Evolutionary conservation across 257 asterid species (phyloP), one percentile per base, ranked within the genome.

Genomic region (Cinchona pubescens): DNA sequence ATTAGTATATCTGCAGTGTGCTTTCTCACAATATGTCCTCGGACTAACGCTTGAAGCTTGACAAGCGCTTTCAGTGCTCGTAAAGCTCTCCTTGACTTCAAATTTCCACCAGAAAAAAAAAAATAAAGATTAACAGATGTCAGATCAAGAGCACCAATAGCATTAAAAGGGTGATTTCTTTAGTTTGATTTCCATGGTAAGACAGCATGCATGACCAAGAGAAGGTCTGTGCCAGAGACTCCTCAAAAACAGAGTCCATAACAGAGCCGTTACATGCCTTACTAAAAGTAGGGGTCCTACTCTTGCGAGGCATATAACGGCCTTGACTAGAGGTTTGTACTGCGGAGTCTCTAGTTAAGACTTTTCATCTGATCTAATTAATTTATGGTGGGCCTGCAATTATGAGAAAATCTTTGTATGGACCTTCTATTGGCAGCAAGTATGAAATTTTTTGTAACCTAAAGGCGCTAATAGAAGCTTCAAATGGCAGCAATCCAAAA

Each of bases 11-110:
- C 86, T 5, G 96, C 90, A 4, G 92, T 88, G 58, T 81, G 88
- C 87, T 81, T 90, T 87, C 99, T 86, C 82, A 87, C 84, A 7
- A 90, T 88, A 67, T 88, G 89, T 11, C 99, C 99, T 79, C 96
- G 83, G 29, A 90, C 93, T 19, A 90, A 84, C 2, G 99, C 99
- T 82, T 95, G 99, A 77, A 95, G 96, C 86, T 85, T 91, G 38
- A 95, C 98, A 29, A 95, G 78, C 4, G 90, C 94, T 88, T 88
- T 95, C 64, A 95, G 73, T 7, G 99, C 98, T 29, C 95, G 78
- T 9, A 95, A 82, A 32, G 99, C 99, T 84, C 90, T 88, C 75
- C 95, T 85, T 3, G 98, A 79, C 99, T 95, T 38, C 75, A 73
- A 23, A 72, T 73, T 27, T 11, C 49, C 66, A 8, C 72, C 66